Percentiles rank a stretch among this genome's conserved stretches.
Conservation (phyloP, 768 basidiomycete species). For the Tylopilus sp. region DNA sequence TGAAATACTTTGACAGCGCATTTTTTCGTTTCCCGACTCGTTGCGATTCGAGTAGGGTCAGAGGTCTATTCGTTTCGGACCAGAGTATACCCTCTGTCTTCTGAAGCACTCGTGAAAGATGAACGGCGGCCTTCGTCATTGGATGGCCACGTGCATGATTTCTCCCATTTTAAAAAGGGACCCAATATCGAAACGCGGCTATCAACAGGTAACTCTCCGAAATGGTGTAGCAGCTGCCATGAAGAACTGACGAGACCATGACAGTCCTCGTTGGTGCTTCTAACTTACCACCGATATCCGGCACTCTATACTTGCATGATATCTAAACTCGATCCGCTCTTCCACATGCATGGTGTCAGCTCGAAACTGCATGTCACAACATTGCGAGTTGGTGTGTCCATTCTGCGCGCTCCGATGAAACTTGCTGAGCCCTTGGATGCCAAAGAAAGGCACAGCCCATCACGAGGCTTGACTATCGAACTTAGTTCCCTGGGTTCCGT, state of each 20-base stretch:
- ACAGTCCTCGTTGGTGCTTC: too few species aligned
- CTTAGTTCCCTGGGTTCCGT: conserved; percentile 86
- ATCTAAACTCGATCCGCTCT: conserved; percentile 69
- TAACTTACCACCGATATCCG: conserved; percentile 78
- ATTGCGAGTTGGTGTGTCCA: conserved; percentile 76
- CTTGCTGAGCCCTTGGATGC: too few species aligned
- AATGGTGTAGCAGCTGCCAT: not conserved
- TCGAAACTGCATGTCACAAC: conserved; percentile 88
- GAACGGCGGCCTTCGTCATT: conserved; percentile 36
- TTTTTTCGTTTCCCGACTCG: too few species aligned
- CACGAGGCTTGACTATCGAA: too few species aligned
- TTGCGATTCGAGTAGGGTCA: too few species aligned
- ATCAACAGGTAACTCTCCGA: conserved; percentile 57
- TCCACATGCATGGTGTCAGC: conserved; percentile 64
- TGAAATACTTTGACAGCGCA: conserved; percentile 48
- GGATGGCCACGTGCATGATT: conserved; percentile 77
- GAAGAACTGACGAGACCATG: too few species aligned
- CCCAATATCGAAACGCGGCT: conserved; percentile 66
- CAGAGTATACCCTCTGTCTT: too few species aligned
- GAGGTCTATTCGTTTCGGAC: too few species aligned
- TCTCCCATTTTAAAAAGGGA: conserved; percentile 69
- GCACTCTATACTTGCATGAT: conserved; percentile 71
- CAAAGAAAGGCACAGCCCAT: too few species aligned
- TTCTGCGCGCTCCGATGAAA: conserved; percentile 42
- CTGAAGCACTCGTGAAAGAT: too few species aligned